Base-by-base conservation (phyloP, 2,329 filamentous ascomycete genomes). In the Tolypocladium album region DNA sequence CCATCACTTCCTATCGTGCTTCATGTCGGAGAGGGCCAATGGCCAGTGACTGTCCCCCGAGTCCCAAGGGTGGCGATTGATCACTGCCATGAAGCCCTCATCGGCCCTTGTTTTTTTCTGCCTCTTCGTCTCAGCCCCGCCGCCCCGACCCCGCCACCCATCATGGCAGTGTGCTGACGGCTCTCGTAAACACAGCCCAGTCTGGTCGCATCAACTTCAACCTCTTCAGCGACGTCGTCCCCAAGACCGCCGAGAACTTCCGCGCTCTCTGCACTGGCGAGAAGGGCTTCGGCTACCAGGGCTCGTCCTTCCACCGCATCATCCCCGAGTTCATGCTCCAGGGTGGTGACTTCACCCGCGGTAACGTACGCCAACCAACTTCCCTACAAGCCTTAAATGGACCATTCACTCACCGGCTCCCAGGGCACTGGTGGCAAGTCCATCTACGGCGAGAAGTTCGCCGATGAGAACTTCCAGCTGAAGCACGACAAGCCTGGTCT, bases 271-370 rank as follows among this genome's bases (percentile, higher is more conserved):
- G 88, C 88, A 91, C 87, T 65, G 82, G 82, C 68, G 83, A 89
- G 81, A 85, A 90, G 79, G 90, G 89, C 72, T 87, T 89, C 76
- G 90, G 90, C 69, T 96, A 95, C 83, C 77, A 84, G 75, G 86
- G 85, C 73, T 94, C 90, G 69, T 82, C 83, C 67, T 96, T 96
- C 88, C 91, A 96, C 85, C 90, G 92, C 70, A 88, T 96, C 78
- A 96, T 96, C 78, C 89, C 89, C 68, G 76, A 90, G 61, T 96
- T 96, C 84, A 96, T 96, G 92, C 88, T 96, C 70, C 92, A 96
- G 84, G 92, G 91, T 75, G 91, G 91, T 84, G 91, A 96, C 84
- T 95, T 95, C 82, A 95, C 91, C 78, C 89, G 89, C 73, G 86
- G 87, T 73, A 94, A 95, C 78, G 92, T 96, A 82, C 76, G 89